phyloP scores from a whole-genome alignment of 1,139 yeast genomes.

The Magnusiomyces fungicola region DNA sequence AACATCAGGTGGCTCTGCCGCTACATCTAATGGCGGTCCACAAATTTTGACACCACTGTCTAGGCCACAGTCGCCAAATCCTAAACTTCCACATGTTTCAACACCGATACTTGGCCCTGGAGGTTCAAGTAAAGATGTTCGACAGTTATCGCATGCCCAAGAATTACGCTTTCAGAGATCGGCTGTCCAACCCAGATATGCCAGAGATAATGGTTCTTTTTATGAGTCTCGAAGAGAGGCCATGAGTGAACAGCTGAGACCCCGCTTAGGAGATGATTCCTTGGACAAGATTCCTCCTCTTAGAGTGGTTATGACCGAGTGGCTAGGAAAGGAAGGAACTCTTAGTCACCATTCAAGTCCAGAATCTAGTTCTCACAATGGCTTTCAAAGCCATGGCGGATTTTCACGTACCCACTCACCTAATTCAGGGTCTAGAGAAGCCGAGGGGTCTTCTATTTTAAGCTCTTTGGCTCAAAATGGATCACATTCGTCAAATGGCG shows the following conservation, averaged over 20 bases:
- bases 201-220: conserved; percentile 4
- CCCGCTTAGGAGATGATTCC: conserved; percentile 28
- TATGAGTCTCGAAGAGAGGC: conserved; percentile 17
- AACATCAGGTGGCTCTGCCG: conserved; percentile 4
- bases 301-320: conserved; percentile 12
- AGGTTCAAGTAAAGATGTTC: neutral
- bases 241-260: conserved; percentile 32
- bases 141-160: neutral
- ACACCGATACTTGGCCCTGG: neutral
- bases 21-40: conserved; percentile 9
- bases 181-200: neutral
- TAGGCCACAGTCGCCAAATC: conserved; percentile 22
- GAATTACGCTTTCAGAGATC: neutral
- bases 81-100: neutral
- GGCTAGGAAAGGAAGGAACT: conserved; percentile 3
- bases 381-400: neutral
- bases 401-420: neutral
- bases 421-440: neutral
- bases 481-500: neutral
- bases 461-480: neutral
- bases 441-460: neutral
- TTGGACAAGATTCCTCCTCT: conserved; percentile 30
- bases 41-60: conserved; percentile 27
- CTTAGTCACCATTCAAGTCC: conserved; percentile 4
- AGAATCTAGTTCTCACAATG: neutral